Base-by-base conservation (phyloP, 2,329 filamentous ascomycete genomes). In the Xylariales sp. region DNA sequence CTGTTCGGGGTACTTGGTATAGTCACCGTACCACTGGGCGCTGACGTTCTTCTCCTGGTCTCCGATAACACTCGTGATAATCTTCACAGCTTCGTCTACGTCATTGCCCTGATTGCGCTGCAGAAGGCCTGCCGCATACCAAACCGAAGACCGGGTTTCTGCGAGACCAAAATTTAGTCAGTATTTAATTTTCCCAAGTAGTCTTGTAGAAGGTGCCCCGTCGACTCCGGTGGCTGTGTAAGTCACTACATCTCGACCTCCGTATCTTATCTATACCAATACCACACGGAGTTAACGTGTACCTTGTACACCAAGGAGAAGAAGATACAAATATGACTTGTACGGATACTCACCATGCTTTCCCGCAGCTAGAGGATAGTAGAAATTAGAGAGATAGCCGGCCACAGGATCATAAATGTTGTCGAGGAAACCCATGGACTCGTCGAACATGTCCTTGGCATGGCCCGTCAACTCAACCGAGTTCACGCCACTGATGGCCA, bases 41-140 rank as follows among this genome's bases (percentile, higher is more conserved):
- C 57, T 59, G 9, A 62, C 55, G 28, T 72, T 62, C 45, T 68
- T 70, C 49, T 66, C 67, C 43, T 73, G 69, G 3, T 53, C 65
- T 6, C 44, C 51, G 38, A 73, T 66, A 19, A 75, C 63, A 36
- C 72, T 72, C 20, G 50, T 57, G 18, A 74, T 59, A 16, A 73
- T 71, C 12, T 61, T 63, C 37, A 64, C 52, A 0, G 71, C 71
- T 41, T 72, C 59, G 6, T 59, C 50, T 9, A 63, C 57, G 52
- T 74, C 69, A 31, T 61, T 56, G 15, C 60, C 61, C 19, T 66
- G 45, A 46, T 74, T 71, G 3, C 71, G 59, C 24, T 69, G 67
- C 11, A 74, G 51, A 15, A 75, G 54, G 0, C 71, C 71, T 4
- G 66, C 58, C 0, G 68, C 68, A 55, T 74, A 73, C 70, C 71